Base-by-base conservation (phyloP, 2,329 filamentous ascomycete species). In the Boeremia exigua region DNA sequence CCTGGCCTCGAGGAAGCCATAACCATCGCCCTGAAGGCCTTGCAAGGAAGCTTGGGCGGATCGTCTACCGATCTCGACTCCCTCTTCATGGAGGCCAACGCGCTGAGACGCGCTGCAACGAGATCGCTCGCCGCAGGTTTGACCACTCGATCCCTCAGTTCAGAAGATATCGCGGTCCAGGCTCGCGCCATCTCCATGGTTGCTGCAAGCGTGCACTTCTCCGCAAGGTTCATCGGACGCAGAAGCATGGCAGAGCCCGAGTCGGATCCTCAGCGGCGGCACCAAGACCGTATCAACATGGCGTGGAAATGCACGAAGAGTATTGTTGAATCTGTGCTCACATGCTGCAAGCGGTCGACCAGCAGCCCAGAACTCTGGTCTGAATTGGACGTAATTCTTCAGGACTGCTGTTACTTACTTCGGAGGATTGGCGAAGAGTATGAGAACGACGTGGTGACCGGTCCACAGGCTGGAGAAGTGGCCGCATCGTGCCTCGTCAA, bases 401-500 rank as follows among this genome's bases (percentile, higher is more conserved):
- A 74, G 48, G 70, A 76, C 38, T 72, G 70, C 50, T 54, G 57
- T 47, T 62, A 64, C 15, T 62, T 75, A 15, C 47, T 75, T 19
- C 56, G 53, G 6, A 62, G 69, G 39, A 56, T 74, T 19, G 68
- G 70, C 8, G 54, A 65, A 38, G 59, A 62, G 34, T 42, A 37
- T 6, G 53, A 55, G 8, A 40, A 53, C 3, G 51, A 54, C 9
- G 47, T 52, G 8, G 33, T 54, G 27, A 28, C 51, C 14, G 36
- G 47, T 19, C 17, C 48, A 6, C 52, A 61, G 33, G 52, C 54
- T 15, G 49, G 48, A 9, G 53, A 64, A 7, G 48, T 67, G 15
- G 48, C 68, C 9, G 62, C 63, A 23, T 64, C 59, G 6, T 67
- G 64, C 28, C 79, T 84, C 53, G 82, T 88, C 58, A 90, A 87